Evolutionary conservation across 306 rosid species (phyloP).

Genomic region (Fragaria iinumae): DNA sequence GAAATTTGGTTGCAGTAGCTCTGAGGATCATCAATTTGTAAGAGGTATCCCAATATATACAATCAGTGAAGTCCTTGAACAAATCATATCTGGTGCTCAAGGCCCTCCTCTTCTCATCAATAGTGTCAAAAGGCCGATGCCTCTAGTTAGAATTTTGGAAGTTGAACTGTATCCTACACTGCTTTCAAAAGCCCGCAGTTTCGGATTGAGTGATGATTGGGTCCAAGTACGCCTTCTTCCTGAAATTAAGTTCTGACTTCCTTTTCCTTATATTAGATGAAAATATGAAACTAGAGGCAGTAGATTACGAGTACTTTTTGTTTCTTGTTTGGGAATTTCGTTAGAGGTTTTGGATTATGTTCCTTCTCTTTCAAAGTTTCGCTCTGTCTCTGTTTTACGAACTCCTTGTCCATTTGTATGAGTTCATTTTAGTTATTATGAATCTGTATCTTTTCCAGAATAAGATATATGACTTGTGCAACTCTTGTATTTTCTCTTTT

Average conservation of each 20-base stretch:
- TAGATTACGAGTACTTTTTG: background rate
- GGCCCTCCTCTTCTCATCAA: slow-evolving; percentile 84
- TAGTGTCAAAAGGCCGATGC: slow-evolving; percentile 88
- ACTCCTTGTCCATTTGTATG: background rate
- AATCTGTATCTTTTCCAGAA: background rate
- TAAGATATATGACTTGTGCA: slow-evolving; percentile 3
- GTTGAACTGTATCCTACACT: slow-evolving; percentile 92
- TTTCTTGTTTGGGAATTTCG: background rate
- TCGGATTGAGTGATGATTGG: slow-evolving; percentile 86
- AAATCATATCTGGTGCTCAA: slow-evolving; percentile 67
- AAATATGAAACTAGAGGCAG: background rate
- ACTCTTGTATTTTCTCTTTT: background rate
- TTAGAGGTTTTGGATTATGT: background rate
- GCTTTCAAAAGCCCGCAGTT: slow-evolving; percentile 96
- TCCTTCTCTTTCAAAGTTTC: background rate
- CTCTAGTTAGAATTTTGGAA: slow-evolving; percentile 81
- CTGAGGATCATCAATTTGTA: slow-evolving; percentile 96
- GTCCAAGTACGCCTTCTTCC: slow-evolving; percentile 59
- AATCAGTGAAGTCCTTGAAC: slow-evolving; percentile 84
- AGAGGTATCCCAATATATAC: slow-evolving; percentile 90
- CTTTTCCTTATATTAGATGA: background rate
- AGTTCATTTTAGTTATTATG: background rate
- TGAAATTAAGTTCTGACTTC: slow-evolving; percentile 8
- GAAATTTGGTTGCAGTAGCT: slow-evolving; percentile 68
- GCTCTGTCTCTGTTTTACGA: background rate